phyloP scores from a whole-genome alignment of 345 rosid genomes.

The Conringia planisiliqua region DNA sequence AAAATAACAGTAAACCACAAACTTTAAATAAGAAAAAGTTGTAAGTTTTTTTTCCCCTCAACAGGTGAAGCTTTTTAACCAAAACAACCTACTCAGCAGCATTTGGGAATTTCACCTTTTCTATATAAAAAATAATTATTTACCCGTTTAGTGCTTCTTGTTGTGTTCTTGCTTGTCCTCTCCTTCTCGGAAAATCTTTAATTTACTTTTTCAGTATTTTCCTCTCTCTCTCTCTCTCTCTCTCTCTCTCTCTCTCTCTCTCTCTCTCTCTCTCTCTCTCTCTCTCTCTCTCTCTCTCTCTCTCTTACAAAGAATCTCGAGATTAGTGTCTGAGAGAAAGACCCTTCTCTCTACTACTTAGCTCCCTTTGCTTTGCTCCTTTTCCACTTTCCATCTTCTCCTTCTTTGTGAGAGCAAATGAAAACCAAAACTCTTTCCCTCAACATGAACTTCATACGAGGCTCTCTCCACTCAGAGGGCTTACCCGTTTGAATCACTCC shows the following conservation, averaged over 20 bases:
- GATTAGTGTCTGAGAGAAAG: slow-evolving; percentile 26
- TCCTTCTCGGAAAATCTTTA: slow-evolving; percentile 28
- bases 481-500: slow-evolving; percentile 19
- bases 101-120: slow-evolving; percentile 10
- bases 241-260: neutral
- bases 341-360: slow-evolving; percentile 3
- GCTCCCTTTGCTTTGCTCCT: neutral
- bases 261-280: slow-evolving; percentile 9
- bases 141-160: slow-evolving; percentile 23
- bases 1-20: too few species aligned
- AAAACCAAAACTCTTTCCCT: slow-evolving; percentile 12
- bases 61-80: neutral
- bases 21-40: neutral
- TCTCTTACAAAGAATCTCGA: slow-evolving; percentile 16
- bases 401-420: slow-evolving; percentile 1
- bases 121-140: neutral
- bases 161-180: slow-evolving; percentile 26
- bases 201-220: slow-evolving; percentile 24
- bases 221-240: neutral
- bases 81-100: slow-evolving; percentile 12
- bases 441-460: slow-evolving; percentile 32
- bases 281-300: slow-evolving; percentile 14
- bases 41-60: neutral
- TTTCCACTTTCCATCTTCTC: neutral
- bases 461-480: slow-evolving; percentile 42